A percentile compares a stretch with the other conserved stretches of the same genome.
phyloP scores from a whole-genome alignment of 2,329 filamentous ascomycete species.

The Colletotrichum karsti region DNA sequence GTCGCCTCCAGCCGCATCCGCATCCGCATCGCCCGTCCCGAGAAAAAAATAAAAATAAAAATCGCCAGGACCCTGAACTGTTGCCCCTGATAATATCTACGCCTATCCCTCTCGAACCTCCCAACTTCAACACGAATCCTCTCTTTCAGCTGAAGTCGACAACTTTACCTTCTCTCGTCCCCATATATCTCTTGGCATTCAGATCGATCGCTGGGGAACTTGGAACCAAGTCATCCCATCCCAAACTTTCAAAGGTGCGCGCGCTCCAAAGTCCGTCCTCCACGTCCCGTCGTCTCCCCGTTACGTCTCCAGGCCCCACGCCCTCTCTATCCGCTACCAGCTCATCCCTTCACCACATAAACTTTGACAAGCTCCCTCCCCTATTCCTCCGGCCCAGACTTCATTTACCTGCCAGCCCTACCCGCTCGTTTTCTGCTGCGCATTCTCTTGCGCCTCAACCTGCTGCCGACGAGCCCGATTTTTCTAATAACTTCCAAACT shows the following conservation, averaged over 20 bases:
- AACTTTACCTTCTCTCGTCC: background rate
- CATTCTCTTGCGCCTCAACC: background rate
- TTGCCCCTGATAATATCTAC: background rate
- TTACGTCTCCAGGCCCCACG: slow-evolving; percentile 21
- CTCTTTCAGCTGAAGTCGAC: background rate
- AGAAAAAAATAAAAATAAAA: background rate
- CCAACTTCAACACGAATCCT: background rate
- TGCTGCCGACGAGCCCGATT: slow-evolving; percentile 3
- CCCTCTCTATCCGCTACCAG: slow-evolving; percentile 20
- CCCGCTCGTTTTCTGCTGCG: background rate
- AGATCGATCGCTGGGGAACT: background rate
- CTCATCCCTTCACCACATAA: slow-evolving; percentile 25
- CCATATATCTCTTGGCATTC: background rate
- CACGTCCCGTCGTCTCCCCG: slow-evolving; percentile 3
- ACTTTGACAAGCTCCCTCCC: slow-evolving; percentile 20
- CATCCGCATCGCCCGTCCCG: background rate
- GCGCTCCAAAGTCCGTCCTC: too few relatives aligned
- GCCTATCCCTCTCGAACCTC: background rate
- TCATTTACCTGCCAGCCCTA: slow-evolving; percentile 24
- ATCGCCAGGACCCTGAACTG: background rate
- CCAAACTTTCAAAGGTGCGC: background rate
- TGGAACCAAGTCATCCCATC: background rate
- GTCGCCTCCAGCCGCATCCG: slow-evolving; percentile 14
- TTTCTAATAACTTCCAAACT: slow-evolving; percentile 22
- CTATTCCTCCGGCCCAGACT: slow-evolving; percentile 3